Conservation (phyloP, 331 rosid species). For the Stylosanthes scabra region DNA sequence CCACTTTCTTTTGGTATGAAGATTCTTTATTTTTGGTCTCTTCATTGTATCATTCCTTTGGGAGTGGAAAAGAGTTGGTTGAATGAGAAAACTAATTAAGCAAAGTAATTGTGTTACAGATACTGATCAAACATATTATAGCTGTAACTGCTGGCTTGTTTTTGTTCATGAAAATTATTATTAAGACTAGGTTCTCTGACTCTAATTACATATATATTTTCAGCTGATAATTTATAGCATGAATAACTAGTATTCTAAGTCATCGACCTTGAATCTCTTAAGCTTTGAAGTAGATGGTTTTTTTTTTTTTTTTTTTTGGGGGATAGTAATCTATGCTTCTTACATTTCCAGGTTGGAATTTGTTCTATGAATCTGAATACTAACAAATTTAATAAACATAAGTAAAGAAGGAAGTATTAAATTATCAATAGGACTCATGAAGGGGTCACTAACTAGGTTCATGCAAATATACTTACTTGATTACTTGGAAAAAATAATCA, state of each 20-base stretch:
- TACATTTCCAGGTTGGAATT: background rate
- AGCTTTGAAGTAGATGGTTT: too few species aligned
- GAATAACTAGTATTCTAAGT: too few species aligned
- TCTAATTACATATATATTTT: background rate
- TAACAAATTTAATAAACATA: background rate
- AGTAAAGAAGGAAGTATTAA: too few species aligned
- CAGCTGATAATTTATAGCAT: background rate
- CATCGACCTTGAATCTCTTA: too few species aligned
- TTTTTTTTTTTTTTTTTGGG: background rate
- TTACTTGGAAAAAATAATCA: too few species aligned
- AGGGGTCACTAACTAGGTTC: too few species aligned
- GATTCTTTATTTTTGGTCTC: slow-evolving; percentile 6
- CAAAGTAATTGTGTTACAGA: too few species aligned
- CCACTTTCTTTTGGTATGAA: background rate
- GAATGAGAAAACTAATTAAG: slow-evolving; percentile 9
- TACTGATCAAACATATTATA: too few species aligned
- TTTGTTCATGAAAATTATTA: too few species aligned
- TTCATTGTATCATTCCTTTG: slow-evolving; percentile 1
- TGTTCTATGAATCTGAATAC: background rate
- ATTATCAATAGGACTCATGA: too few species aligned
- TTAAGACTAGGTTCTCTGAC: background rate
- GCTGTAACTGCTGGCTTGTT: background rate
- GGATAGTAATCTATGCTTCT: too few species aligned
- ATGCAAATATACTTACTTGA: too few species aligned
- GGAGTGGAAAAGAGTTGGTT: slow-evolving; percentile 17